These are phyloP conservation scores for Metschnikowia bowlesiae DNA, from an alignment of 805 yeast genomes.

Conservation along the genomic window DNA sequence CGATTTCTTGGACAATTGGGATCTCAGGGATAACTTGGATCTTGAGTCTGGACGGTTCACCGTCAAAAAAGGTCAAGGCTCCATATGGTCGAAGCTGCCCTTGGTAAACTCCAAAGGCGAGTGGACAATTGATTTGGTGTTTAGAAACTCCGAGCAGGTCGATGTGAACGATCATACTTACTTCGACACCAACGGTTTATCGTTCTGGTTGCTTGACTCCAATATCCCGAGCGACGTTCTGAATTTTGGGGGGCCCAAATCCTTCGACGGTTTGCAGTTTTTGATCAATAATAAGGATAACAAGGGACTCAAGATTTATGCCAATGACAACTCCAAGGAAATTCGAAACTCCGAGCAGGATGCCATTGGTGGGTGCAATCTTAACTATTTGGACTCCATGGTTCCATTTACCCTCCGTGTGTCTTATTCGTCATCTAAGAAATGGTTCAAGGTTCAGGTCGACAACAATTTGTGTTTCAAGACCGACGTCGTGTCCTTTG, in stretches of 20 bases:
- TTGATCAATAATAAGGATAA: conserved; percentile 49
- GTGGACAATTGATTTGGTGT: conserved; percentile 58
- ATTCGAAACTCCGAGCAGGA: conserved; percentile 25
- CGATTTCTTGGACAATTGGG: conserved; percentile 36
- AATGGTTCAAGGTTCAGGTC: conserved; percentile 58
- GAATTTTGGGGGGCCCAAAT: conserved; percentile 50
- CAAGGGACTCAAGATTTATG: conserved; percentile 52
- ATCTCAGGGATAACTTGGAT: conserved; percentile 31
- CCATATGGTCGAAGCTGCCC: conserved; percentile 39
- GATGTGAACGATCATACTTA: conserved; percentile 24
- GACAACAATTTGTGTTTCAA: conserved; percentile 70
- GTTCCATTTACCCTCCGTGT: conserved; percentile 69
- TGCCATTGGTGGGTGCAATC: conserved; percentile 53
- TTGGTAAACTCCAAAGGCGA: conserved; percentile 26
- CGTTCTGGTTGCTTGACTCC: conserved; percentile 50
- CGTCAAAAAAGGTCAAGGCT: conserved; percentile 33
- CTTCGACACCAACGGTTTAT: conserved; percentile 47
- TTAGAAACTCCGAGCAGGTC: conserved; percentile 53
- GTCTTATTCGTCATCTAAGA: conserved; percentile 45
- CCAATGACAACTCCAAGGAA: conserved; percentile 53
- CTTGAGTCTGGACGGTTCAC: conserved; percentile 52
- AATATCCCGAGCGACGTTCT: conserved; percentile 22
- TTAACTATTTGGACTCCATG: conserved; percentile 59
- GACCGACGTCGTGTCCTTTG: conserved; percentile 51
- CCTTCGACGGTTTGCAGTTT: conserved; percentile 62